These are phyloP conservation scores for Mycosarcoma mackinlayi DNA, from an alignment of 1,284 basidiomycete genomes.

Conservation along the genomic window DNA sequence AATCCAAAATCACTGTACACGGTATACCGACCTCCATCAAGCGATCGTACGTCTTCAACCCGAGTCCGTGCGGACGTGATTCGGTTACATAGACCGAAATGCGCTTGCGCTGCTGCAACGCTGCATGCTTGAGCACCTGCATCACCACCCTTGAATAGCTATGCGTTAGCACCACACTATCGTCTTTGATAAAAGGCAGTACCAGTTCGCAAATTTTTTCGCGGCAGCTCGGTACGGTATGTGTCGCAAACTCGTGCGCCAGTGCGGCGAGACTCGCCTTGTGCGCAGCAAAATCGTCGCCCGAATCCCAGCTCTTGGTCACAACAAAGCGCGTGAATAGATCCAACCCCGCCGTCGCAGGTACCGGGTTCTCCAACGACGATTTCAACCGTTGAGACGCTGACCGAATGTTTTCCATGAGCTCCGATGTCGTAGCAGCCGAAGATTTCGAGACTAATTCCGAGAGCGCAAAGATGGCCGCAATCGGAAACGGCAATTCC, in stretches of 20 bases:
- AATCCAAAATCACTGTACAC: constrained; percentile 93
- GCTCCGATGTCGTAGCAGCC: constrained; percentile 90
- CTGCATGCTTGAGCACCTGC: constrained; percentile 83
- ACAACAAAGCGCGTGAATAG: constrained; percentile 89
- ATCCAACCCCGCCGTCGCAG: constrained; percentile 87
- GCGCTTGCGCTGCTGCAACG: constrained; percentile 80
- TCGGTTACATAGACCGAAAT: constrained; percentile 98
- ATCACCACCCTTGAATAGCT: constrained; percentile 96
- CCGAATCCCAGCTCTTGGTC: constrained; percentile 82
- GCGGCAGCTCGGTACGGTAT: constrained; percentile 74
- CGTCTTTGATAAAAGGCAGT: constrained; percentile 91
- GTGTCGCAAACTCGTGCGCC: constrained; percentile 78
- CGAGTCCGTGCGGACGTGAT: constrained; percentile 82
- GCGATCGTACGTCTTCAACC: constrained; percentile 58
- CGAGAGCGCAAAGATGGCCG: constrained; percentile 83
- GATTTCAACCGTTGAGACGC: constrained; percentile 77
- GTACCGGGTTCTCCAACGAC: constrained; percentile 80
- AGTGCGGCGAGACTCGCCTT: constrained; percentile 83
- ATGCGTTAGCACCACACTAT: constrained; percentile 89
- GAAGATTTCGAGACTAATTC: constrained; percentile 80
- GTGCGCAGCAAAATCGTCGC: constrained; percentile 81
- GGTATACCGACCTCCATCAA: constrained; percentile 81
- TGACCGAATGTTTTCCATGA: constrained; percentile 82
- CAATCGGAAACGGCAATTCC: constrained; percentile 85
- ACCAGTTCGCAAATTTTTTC: constrained; percentile 90